A percentile compares a stretch with the other conserved stretches of the same genome.
Conservation (phyloP, 1,139 yeast genomes). For the Blastobotrys arbuscula region DNA sequence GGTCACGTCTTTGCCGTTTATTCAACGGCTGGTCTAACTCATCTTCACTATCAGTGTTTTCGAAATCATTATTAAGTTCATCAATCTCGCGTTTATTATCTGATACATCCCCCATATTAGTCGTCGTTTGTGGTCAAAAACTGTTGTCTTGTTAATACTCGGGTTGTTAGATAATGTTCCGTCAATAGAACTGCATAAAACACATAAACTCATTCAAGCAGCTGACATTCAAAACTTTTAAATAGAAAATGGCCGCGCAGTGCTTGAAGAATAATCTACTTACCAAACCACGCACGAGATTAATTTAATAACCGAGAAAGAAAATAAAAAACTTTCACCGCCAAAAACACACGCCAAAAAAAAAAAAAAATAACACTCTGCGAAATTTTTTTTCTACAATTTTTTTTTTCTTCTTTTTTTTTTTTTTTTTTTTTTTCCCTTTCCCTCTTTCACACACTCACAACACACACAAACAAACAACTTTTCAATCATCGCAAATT, state of each 20-base stretch:
- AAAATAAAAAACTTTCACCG: too few relatives aligned
- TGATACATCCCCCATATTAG: too few relatives aligned
- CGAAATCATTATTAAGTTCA: not conserved
- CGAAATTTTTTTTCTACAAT: not conserved
- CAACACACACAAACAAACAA: not conserved
- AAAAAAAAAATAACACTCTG: not conserved
- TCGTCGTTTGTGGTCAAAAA: too few relatives aligned
- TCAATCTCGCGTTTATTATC: not conserved
- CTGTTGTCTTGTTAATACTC: too few relatives aligned
- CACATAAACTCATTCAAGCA: too few relatives aligned
- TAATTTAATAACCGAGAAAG: too few relatives aligned
- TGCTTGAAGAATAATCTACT: too few relatives aligned
- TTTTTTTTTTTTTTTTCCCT: not conserved
- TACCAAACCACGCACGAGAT: too few relatives aligned
- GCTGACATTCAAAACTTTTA: too few relatives aligned
- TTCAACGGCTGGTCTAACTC: not conserved
- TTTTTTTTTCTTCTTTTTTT: not conserved
- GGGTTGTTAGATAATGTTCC: too few relatives aligned
- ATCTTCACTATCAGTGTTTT: conserved; percentile 2
- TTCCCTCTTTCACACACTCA: not conserved
- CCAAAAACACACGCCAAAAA: not conserved
- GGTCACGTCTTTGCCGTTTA: not conserved
- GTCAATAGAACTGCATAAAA: too few relatives aligned
- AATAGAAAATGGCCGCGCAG: too few relatives aligned
- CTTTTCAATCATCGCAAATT: not conserved